Evolutionary conservation across 2,329 filamentous ascomycete genomes (phyloP).

Genomic region (Colletotrichum liriopes): DNA sequence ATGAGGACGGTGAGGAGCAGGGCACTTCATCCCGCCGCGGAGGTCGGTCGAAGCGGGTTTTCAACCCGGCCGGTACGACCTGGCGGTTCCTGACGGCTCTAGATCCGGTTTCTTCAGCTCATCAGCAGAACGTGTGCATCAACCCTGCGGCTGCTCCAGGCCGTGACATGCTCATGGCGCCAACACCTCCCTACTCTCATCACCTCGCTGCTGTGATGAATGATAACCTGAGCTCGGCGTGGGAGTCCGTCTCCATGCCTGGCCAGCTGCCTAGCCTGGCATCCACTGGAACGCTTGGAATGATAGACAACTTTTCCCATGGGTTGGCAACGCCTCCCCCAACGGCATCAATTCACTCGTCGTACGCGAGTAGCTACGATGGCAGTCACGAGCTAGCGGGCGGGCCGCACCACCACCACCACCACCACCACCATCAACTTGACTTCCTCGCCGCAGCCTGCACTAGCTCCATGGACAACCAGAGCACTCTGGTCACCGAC

Average conservation of each 20-base stretch:
- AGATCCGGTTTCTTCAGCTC: slow-evolving; percentile 72
- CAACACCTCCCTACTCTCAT: slow-evolving; percentile 61
- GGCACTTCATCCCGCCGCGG: slow-evolving; percentile 25
- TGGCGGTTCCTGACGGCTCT: slow-evolving; percentile 76
- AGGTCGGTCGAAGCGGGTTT: slow-evolving; percentile 50
- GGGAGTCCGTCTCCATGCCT: slow-evolving; percentile 57
- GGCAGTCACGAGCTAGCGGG: slow-evolving; percentile 43
- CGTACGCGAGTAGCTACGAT: slow-evolving; percentile 64
- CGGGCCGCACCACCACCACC: slow-evolving; percentile 43
- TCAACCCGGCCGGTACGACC: slow-evolving; percentile 68
- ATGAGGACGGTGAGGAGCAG: slow-evolving; percentile 51
- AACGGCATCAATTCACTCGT: slow-evolving; percentile 65
- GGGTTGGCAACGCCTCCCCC: slow-evolving; percentile 72
- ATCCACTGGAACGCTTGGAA: slow-evolving; percentile 53
- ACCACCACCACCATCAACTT: slow-evolving; percentile 43
- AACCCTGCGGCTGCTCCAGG: slow-evolving; percentile 42
- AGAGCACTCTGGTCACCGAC: slow-evolving; percentile 43
- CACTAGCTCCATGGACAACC: slow-evolving; percentile 42
- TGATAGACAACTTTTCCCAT: slow-evolving; percentile 67
- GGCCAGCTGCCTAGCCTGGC: slow-evolving; percentile 53
- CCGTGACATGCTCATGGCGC: slow-evolving; percentile 68
- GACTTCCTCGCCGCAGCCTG: slow-evolving; percentile 41
- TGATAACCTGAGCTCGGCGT: slow-evolving; percentile 68
- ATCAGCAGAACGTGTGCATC: slow-evolving; percentile 63
- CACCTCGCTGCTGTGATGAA: slow-evolving; percentile 70